Base-by-base conservation (phyloP, 169 alveolate species). In the Plasmodium inui region DNA sequence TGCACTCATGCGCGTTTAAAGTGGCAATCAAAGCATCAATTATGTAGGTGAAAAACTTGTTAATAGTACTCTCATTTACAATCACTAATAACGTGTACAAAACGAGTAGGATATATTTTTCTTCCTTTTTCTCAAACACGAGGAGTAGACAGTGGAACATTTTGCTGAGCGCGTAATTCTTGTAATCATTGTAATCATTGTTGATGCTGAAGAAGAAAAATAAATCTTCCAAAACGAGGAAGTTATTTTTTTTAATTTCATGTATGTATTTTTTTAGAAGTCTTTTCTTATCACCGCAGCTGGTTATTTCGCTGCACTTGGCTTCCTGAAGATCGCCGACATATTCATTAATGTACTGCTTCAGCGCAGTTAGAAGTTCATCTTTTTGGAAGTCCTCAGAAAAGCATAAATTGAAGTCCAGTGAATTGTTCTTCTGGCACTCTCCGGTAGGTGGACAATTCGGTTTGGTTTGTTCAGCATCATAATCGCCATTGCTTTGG, bases 201-300 rank as follows among this genome's bases (percentile, higher is more conserved):
- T 7, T 32, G 7, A 41, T 73, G 44, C 76, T 73, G 70, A 85
- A 53, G 46, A 73, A 55, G 70, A 46, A 85, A 71, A 67, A 85
- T 41, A 85, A 17, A 46, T 85, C 80, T 74, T 85, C 84, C 67
- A 85, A 55, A 85, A 85, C 26, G 14, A 17, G 41, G 46, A 85
- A 85, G 53, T 85, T 74, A 19, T 85, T 61, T 26, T 53, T 73
- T 53, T 85, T 73, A 50, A 85, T 44, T 85, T 85, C 93, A 17
- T 85, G 61, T 50, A 85, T 74, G 79, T 85, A 85, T 53, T 50
- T 85, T 53, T 85, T 85, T 85, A 85, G 34, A 44, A 85, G 28
- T 41, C 70, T 72, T 53, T 85, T 85, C 80, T 85, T 85, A 85
- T 85, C 85, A 50, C 22, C 32, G 39, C 57, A 44, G 34, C 12